phyloP scores from a whole-genome alignment of 352 stramenopile species.

The Globisporangium nodosum region DNA sequence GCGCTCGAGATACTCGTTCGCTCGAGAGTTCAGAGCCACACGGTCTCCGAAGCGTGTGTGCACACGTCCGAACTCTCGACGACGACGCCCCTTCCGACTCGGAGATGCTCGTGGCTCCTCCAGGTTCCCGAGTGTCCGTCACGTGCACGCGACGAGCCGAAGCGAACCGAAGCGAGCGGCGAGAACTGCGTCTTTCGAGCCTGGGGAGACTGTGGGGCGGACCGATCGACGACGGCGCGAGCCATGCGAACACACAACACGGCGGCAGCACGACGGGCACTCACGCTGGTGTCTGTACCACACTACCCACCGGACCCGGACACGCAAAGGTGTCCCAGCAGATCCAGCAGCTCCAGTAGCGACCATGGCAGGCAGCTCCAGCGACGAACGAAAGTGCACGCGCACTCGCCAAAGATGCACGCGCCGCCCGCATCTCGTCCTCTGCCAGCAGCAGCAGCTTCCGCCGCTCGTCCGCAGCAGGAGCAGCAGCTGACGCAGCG shows the following conservation, averaged over 20 bases:
- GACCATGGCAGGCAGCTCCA: neutral
- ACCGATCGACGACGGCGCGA: neutral
- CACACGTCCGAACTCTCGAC: neutral
- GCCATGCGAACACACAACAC: neutral
- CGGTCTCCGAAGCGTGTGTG: neutral
- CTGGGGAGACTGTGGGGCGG: neutral
- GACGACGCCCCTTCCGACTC: neutral
- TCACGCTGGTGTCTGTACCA: conserved; percentile 1
- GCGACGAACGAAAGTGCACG: neutral
- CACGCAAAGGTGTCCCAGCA: neutral
- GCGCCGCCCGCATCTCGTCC: neutral
- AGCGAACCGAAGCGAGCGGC: neutral
- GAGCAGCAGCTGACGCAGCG: conserved; percentile 2
- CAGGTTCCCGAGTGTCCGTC: too few species aligned
- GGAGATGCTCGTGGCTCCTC: neutral
- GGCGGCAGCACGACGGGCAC: neutral
- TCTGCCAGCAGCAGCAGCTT: neutral
- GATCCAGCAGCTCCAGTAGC: neutral
- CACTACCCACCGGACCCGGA: neutral
- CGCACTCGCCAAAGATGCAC: conserved; percentile 1
- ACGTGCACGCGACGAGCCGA: neutral
- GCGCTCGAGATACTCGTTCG: neutral
- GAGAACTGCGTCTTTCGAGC: neutral
- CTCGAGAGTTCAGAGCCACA: neutral
- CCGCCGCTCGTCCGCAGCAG: neutral